Evolutionary conservation across 2,329 filamentous ascomycete species (phyloP).

Genomic region (Sporothrix mexicana): DNA sequence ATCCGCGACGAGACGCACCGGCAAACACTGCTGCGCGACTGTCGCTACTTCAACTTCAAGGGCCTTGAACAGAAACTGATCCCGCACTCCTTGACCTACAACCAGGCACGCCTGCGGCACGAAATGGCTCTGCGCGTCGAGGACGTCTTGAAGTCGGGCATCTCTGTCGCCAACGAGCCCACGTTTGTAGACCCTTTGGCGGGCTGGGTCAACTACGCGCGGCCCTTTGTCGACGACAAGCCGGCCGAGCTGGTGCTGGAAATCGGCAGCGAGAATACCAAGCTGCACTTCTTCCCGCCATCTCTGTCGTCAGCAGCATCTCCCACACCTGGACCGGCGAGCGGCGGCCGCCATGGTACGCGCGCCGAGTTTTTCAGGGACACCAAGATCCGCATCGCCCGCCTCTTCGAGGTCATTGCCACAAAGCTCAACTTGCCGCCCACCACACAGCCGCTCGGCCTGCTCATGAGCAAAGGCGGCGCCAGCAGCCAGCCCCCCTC

Average conservation of each 20-base stretch:
- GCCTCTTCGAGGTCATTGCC: conserved; percentile 79
- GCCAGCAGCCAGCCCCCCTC: conserved; percentile 65
- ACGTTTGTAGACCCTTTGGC: conserved; percentile 42
- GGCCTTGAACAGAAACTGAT: conserved; percentile 88
- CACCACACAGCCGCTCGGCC: conserved; percentile 63
- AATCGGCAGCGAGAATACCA: conserved; percentile 70
- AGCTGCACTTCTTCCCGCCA: conserved; percentile 54
- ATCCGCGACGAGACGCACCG: conserved; percentile 80
- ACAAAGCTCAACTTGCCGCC: conserved; percentile 75
- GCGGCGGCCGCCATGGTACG: conserved; percentile 44
- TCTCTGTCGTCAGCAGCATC: conserved; percentile 28
- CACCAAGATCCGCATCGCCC: conserved; percentile 71
- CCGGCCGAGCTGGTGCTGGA: conserved; percentile 79
- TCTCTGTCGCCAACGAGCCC: conserved; percentile 66
- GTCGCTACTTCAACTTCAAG: conserved; percentile 90
- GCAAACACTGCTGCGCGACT: conserved; percentile 78
- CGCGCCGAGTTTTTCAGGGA: conserved; percentile 77
- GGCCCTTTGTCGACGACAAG: conserved; percentile 82
- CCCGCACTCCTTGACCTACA: conserved; percentile 75
- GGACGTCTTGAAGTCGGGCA: conserved; percentile 86
- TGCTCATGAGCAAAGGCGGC: conserved; percentile 70
- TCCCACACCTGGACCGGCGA: not conserved
- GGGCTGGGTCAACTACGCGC: conserved; percentile 75
- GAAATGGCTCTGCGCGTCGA: conserved; percentile 83
- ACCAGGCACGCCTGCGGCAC: conserved; percentile 67